Base-by-base conservation (phyloP, 2,329 filamentous ascomycete species). In the Dothideomycetes sp. region DNA sequence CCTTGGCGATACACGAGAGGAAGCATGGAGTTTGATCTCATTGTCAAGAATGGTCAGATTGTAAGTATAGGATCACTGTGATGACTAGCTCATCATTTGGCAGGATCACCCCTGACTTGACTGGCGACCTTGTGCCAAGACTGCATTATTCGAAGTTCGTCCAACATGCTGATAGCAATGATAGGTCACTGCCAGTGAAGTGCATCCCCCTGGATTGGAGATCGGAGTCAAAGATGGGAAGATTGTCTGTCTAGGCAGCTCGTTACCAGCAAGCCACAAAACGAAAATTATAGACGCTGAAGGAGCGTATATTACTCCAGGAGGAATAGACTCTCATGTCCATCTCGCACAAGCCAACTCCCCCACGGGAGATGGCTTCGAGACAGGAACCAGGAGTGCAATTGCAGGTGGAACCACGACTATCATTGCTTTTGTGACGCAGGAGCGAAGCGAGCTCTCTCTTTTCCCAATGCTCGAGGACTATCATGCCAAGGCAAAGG, bases 381-480 rank as follows among this genome's bases (percentile, higher is more conserved):
- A 69, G 43, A 62, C 60, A 2, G 73, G 73, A 0, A 69, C 70
- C 0, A 61, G 73, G 7, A 70, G 65, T 16, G 74, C 73, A 4
- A 63, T 77, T 38, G 72, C 71, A 2, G 73, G 74, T 7, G 73
- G 73, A 17, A 77, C 67, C 4, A 79, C 75, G 0, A 77, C 75
- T 0, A 60, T 78, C 11, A 55, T 78, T 5, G 63, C 72, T 0
- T 78, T 79, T 52, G 75, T 73, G 1, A 65, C 67, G 3, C 72
- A 77, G 50, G 57, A 61, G 30, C 66, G 66, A n/a, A 47, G 54
- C 2, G 60, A 70, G 12, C 55, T 59, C 5, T 68, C 62, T 2
- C 53, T 76, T 2, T 54, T 68, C 15, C 55, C 62, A 1, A 65
- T 66, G 0, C 51, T 77, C 2, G 54, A 62, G 34, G 59, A 63